Percentiles rank a stretch among this genome's conserved stretches.
Evolutionary conservation across 2,329 filamentous ascomycete genomes (phyloP).

Genomic region (Fusarium chlamydosporum): DNA sequence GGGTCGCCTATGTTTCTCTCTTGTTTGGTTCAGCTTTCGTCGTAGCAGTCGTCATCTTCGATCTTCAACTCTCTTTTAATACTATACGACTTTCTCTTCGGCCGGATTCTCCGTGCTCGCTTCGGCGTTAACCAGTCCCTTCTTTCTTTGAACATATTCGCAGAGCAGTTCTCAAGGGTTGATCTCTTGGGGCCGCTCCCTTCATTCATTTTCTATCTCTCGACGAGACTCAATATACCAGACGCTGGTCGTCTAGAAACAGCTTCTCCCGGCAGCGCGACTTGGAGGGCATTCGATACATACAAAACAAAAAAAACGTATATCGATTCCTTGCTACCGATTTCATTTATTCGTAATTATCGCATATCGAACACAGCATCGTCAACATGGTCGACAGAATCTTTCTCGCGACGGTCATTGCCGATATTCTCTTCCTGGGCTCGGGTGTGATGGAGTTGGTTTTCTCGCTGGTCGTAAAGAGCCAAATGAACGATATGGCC

Average conservation of each 20-base stretch:
- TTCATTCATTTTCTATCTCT: slow-evolving; percentile 43
- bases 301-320: background rate
- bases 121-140: slow-evolving; percentile 26
- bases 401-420: slow-evolving; percentile 63
- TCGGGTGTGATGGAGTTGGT: slow-evolving; percentile 69
- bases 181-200: slow-evolving; percentile 34
- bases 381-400: slow-evolving; percentile 68
- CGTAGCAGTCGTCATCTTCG: slow-evolving; percentile 9
- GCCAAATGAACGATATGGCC: slow-evolving; percentile 60
- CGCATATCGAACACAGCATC: slow-evolving; percentile 3
- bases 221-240: slow-evolving; percentile 41
- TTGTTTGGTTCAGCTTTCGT: slow-evolving; percentile 15
- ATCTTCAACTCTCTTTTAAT: slow-evolving; percentile 30
- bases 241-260: slow-evolving; percentile 49
- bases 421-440: slow-evolving; percentile 66
- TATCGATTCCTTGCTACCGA: slow-evolving; percentile 6
- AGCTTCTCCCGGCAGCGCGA: slow-evolving; percentile 15
- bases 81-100: slow-evolving; percentile 28
- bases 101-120: slow-evolving; percentile 33
- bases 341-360: slow-evolving; percentile 8
- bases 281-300: slow-evolving; percentile 14
- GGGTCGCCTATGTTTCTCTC: slow-evolving; percentile 11
- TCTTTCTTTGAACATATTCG: slow-evolving; percentile 29
- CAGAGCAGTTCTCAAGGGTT: slow-evolving; percentile 26
- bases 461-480: slow-evolving; percentile 68